A percentile compares a stretch with the other conserved stretches of the same genome.
phyloP scores from a whole-genome alignment of 2,329 filamentous ascomycete species.

The Rhynchosporium agropyri region DNA sequence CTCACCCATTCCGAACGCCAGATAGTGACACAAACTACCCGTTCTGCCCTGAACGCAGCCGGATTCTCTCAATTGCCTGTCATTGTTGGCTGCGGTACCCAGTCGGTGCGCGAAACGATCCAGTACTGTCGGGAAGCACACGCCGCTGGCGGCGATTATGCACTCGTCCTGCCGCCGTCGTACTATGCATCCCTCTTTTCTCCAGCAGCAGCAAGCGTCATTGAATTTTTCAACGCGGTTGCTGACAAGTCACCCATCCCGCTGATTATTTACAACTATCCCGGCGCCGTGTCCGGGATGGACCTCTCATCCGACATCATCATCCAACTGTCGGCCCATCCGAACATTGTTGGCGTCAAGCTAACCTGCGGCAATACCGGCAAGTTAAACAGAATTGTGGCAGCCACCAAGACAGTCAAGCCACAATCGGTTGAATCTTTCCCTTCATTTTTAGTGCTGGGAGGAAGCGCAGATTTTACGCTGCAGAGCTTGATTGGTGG shows the following conservation, averaged over 20 bases:
- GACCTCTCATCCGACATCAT: conserved; percentile 89
- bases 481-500: conserved; percentile 71
- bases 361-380: conserved; percentile 85
- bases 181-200: conserved; percentile 66
- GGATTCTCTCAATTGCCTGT: conserved; percentile 62
- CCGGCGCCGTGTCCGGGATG: conserved; percentile 81
- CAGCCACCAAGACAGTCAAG: conserved; percentile 58
- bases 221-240: conserved; percentile 62
- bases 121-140: conserved; percentile 65
- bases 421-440: conserved; percentile 36
- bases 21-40: conserved; percentile 60
- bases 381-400: conserved; percentile 58
- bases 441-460: conserved; percentile 67
- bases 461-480: conserved; percentile 74
- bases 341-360: conserved; percentile 86
- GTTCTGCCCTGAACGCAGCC: conserved; percentile 60
- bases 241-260: conserved; percentile 73
- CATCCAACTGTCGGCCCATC: conserved; percentile 76
- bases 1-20: conserved; percentile 63
- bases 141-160: conserved; percentile 65
- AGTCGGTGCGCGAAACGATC: conserved; percentile 67
- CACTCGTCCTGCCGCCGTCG: conserved; percentile 66
- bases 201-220: conserved; percentile 56
- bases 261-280: conserved; percentile 88
- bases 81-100: conserved; percentile 67